Conservation (phyloP, 2,329 filamentous ascomycete genomes). For the Penicillium sp. region DNA sequence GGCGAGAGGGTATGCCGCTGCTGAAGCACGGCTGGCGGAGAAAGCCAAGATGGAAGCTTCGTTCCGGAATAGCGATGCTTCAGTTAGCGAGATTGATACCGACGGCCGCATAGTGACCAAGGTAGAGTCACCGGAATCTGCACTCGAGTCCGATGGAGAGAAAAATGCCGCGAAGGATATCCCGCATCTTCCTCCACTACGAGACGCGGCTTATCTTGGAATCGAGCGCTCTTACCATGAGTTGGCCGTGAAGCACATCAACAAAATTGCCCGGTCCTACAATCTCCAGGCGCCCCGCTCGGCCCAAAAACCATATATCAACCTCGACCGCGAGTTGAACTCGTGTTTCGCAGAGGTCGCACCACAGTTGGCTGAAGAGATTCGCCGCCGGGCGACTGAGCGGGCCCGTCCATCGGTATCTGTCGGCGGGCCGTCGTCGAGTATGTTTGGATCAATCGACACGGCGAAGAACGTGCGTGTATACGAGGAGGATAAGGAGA, state of each 20-base stretch:
- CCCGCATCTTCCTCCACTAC: constrained; percentile 62
- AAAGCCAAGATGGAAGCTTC: constrained; percentile 26
- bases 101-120: constrained; percentile 25
- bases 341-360: constrained; percentile 85
- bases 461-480: constrained; percentile 54
- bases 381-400: constrained; percentile 64
- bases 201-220: constrained; percentile 73
- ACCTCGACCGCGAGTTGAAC: constrained; percentile 74
- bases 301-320: constrained; percentile 90
- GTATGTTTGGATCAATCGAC: constrained; percentile 63
- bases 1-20: constrained; percentile 71
- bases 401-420: constrained; percentile 41
- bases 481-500: constrained; percentile 69
- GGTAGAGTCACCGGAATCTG: constrained; percentile 1
- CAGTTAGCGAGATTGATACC: constrained; percentile 20
- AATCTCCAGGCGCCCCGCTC: constrained; percentile 92
- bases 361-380: constrained; percentile 68
- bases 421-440: constrained; percentile 35
- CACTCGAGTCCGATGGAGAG: not conserved
- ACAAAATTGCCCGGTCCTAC: constrained; percentile 78
- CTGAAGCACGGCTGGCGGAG: constrained; percentile 56
- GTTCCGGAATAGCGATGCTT: constrained; percentile 15
- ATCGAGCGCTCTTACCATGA: constrained; percentile 73
- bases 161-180: constrained; percentile 19
- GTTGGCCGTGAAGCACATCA: constrained; percentile 74